Percentiles rank a stretch among this genome's conserved stretches.
Conservation (phyloP, 441 rosid species). For the Euphorbia schlechtendalii region DNA sequence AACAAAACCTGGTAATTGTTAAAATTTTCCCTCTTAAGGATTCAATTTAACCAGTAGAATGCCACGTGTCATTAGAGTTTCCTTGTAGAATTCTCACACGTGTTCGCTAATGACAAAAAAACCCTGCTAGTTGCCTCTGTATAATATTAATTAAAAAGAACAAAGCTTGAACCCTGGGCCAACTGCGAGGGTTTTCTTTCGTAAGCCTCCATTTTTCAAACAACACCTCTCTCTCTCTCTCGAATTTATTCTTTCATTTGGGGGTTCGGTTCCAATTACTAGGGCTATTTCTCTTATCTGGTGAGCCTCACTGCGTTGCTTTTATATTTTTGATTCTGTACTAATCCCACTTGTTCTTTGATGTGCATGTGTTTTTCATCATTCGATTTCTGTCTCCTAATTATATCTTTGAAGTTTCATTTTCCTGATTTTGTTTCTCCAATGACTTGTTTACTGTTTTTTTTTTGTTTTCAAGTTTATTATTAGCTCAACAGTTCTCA, state of each 20-base stretch:
- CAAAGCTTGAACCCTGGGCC: constrained; percentile 30
- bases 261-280: constrained; percentile 9
- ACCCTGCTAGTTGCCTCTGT: too few species aligned
- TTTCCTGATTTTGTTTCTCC: constrained; percentile 18
- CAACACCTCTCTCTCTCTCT: constrained; percentile 18
- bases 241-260: constrained; percentile 6
- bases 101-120: too few species aligned
- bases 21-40: too few species aligned
- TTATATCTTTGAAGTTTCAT: constrained; percentile 19
- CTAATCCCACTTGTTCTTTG: background rate
- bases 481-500: background rate
- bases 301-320: constrained; percentile 1
- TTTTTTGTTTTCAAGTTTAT: background rate
- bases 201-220: constrained; percentile 12
- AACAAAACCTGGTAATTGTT: too few species aligned
- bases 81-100: too few species aligned
- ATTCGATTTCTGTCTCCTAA: constrained; percentile 13
- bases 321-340: background rate
- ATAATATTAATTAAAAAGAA: too few species aligned
- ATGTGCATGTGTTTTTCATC: constrained; percentile 3
- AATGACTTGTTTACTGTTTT: background rate
- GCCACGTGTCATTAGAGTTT: too few species aligned
- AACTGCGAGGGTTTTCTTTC: constrained; percentile 33
- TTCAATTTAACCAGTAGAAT: too few species aligned
- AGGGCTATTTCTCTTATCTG: constrained; percentile 5